Conservation (phyloP, 2,329 filamentous ascomycete genomes). For the Aspergillus sp. region DNA sequence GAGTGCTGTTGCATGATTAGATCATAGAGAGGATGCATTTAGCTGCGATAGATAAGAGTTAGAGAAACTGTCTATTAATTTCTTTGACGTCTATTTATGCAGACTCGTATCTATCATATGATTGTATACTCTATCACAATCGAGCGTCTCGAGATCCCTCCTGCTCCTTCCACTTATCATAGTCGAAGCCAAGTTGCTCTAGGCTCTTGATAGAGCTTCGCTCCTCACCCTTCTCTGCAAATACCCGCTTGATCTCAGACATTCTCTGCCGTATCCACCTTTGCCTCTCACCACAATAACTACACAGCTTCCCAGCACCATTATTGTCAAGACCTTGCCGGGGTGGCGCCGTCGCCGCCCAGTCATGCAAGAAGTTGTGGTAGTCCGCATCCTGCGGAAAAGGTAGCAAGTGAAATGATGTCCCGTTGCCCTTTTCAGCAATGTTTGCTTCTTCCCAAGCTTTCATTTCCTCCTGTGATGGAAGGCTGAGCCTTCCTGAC, state of each 20-base stretch:
- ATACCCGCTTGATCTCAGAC: constrained; percentile 69
- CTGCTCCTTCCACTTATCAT: constrained; percentile 42
- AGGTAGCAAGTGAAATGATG: constrained; percentile 57
- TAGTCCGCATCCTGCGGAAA: constrained; percentile 53
- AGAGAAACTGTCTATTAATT: background rate
- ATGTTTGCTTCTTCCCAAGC: constrained; percentile 61
- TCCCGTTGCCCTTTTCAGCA: constrained; percentile 49
- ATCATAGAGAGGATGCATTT: background rate
- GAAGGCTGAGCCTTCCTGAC: constrained; percentile 69
- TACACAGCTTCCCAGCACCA: constrained; percentile 65
- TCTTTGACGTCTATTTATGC: no score
- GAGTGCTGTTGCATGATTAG: no score
- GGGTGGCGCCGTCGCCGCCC: constrained; percentile 40
- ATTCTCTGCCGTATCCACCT: constrained; percentile 73
- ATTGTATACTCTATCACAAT: background rate
- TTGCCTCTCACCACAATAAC: constrained; percentile 69
- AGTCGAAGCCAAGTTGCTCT: constrained; percentile 72
- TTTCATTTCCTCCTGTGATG: constrained; percentile 64
- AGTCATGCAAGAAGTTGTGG: constrained; percentile 47
- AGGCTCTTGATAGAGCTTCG: constrained; percentile 62
- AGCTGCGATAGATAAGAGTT: background rate
- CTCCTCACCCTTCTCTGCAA: constrained; percentile 64
- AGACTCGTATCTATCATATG: no score
- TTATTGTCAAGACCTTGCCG: constrained; percentile 46
- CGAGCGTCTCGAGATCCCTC: background rate